Evolutionary conservation across 2,329 filamentous ascomycete species (phyloP).

Genomic region (Microdochium paspali): DNA sequence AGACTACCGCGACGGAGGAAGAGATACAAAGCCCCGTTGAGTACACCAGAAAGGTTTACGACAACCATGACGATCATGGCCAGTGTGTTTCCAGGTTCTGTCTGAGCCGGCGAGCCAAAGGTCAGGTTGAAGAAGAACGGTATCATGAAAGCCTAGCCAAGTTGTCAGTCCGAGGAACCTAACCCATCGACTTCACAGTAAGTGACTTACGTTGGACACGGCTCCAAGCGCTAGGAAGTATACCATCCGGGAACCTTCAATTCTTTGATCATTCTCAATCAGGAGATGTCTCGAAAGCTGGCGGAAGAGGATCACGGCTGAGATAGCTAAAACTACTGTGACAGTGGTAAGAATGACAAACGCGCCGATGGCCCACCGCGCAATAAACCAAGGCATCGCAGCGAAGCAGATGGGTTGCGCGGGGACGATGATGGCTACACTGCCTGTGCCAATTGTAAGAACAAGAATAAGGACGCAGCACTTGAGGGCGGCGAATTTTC

Average conservation of each 20-base stretch:
- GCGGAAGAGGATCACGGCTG: conserved; percentile 44
- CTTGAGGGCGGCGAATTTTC: conserved; percentile 49
- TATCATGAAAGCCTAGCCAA: conserved; percentile 43
- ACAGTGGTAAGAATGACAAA: conserved; percentile 44
- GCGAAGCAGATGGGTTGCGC: conserved; percentile 56
- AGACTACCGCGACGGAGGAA: conserved; percentile 56
- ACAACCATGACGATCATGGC: conserved; percentile 57
- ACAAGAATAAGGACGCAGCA: conserved; percentile 43
- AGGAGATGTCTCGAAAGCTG: conserved; percentile 43
- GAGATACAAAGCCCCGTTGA: conserved; percentile 56
- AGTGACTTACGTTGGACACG: conserved; percentile 42
- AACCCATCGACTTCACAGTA: not conserved
- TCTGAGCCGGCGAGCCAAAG: conserved; percentile 26
- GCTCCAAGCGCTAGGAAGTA: conserved; percentile 54
- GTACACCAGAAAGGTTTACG: conserved; percentile 55
- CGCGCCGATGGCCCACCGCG: conserved; percentile 47
- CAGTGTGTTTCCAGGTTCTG: conserved; percentile 34
- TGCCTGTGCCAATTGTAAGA: conserved; percentile 44
- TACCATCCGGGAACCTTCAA: conserved; percentile 59
- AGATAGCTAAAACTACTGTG: conserved; percentile 37
- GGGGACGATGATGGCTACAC: conserved; percentile 45
- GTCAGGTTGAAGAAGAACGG: conserved; percentile 54
- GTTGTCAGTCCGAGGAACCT: conserved; percentile 5
- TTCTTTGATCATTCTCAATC: conserved; percentile 49
- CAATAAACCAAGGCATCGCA: conserved; percentile 58